Base-by-base conservation (phyloP, 1,284 basidiomycete species). In the Ustilago cynodontis region DNA sequence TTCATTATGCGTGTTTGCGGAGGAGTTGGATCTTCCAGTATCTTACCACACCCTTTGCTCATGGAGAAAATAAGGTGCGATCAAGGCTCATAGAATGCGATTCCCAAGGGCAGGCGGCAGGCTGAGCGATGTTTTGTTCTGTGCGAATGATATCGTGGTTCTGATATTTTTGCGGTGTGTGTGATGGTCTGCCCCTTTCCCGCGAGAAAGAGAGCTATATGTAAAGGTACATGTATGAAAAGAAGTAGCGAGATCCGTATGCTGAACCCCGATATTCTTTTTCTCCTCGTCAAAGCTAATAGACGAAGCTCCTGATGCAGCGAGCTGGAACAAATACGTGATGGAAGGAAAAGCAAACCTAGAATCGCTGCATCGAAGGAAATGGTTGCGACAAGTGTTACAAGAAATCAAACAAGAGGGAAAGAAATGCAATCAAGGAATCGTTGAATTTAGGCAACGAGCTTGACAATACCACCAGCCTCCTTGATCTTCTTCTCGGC, bases 401-500 rank as follows among this genome's bases (percentile, higher is more conserved):
- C 35, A 71, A 49, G 37, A 50, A 60, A 13, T 54, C 7, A 52
- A 28, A 45, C 11, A 16, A 45, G 35, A 26, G 28, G 41, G 24
- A 43, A 20, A n/a, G 24, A 26, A 49, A 49, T 49, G 47, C 47
- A n/a, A 28, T 26, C 59, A 54, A 50, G 47, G 31, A 33, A 49
- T 11, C 26, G 47, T 35, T 1, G 9, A 26, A 18, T 72, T 77
- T 67, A 77, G 39, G 75, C 75, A 28, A 77, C 75, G 45, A 84
- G 77, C 83, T 84, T 83, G 68, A 86, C 84, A 55, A 86, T 82
- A 80, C 84, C 84, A 56, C 84, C 84, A 43, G 78, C 84, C 71
- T 81, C 81, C 84, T 85, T 85, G 79, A 86, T 86, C 81, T 86
- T 86, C 83, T 85, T 83, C 78, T 86, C 84, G 50, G 84, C 84